phyloP scores from a whole-genome alignment of 352 stramenopile genomes.

The Stramenopiles sp. region DNA sequence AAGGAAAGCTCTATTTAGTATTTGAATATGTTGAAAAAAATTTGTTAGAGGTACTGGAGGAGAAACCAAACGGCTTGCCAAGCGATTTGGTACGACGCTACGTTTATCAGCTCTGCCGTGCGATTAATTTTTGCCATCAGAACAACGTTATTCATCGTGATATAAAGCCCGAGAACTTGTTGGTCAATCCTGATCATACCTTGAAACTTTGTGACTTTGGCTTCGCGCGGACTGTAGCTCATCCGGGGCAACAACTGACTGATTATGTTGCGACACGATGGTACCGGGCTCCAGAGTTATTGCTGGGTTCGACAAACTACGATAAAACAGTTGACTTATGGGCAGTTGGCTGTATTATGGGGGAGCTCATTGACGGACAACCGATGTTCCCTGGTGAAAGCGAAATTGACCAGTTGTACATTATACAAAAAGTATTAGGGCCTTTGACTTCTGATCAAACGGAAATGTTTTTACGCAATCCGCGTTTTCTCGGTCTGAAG shows the following conservation, averaged over 20 bases:
- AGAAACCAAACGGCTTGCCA: constrained; percentile 47
- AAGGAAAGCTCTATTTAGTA: constrained; percentile 52
- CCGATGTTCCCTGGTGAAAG: constrained; percentile 51
- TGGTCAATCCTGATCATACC: constrained; percentile 39
- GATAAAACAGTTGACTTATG: constrained; percentile 9
- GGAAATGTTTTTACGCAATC: constrained; percentile 68
- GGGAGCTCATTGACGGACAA: constrained; percentile 54
- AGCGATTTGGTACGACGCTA: constrained; percentile 38
- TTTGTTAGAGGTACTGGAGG: constrained; percentile 63
- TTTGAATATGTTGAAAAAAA: constrained; percentile 69
- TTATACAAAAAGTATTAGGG: constrained; percentile 34
- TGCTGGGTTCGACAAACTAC: constrained; percentile 18
- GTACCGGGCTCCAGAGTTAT: constrained; percentile 26
- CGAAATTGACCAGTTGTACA: constrained; percentile 40
- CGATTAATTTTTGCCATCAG: constrained; percentile 41
- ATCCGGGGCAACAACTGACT: constrained; percentile 16
- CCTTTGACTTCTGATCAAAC: constrained; percentile 61
- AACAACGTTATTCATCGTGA: constrained; percentile 66
- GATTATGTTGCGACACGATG: constrained; percentile 12
- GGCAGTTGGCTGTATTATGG: constrained; percentile 36
- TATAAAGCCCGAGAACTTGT: constrained; percentile 86
- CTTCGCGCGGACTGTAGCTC: constrained; percentile 34
- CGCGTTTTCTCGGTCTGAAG: constrained; percentile 67
- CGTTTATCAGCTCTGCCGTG: constrained; percentile 41
- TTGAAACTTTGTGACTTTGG: constrained; percentile 56